These are phyloP conservation scores for Chlorella variabilis DNA, from an alignment of 163 green algal species.

Conservation along the genomic window DNA sequence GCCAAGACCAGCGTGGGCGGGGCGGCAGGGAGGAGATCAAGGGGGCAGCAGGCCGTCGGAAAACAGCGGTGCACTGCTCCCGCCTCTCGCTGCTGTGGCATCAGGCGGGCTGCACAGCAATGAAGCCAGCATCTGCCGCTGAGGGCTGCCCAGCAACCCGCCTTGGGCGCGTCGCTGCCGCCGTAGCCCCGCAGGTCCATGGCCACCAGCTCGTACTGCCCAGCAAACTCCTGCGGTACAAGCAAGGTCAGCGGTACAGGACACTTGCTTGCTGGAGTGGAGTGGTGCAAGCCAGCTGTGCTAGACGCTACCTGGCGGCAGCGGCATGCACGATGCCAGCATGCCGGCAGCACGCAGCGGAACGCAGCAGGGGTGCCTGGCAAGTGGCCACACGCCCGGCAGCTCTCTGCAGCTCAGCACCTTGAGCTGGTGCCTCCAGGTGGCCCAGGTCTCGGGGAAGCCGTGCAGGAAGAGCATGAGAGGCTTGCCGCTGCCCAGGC, in stretches of 20 bases:
- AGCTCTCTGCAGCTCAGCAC: neutral
- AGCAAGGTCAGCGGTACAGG: too few species aligned
- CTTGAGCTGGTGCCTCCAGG: slow-evolving; percentile 73
- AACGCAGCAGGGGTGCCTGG: too few species aligned
- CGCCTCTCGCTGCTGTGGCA: too few species aligned
- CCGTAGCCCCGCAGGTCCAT: slow-evolving; percentile 82
- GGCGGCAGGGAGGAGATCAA: neutral
- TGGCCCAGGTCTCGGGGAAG: slow-evolving; percentile 83
- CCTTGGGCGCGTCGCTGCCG: slow-evolving; percentile 62
- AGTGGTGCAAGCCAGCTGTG: too few species aligned
- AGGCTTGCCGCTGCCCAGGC: slow-evolving; percentile 48
- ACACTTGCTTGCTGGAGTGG: too few species aligned
- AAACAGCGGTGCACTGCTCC: neutral
- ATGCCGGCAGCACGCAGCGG: neutral
- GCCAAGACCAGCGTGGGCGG: neutral
- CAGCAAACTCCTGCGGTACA: slow-evolving; percentile 45
- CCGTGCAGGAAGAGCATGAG: slow-evolving; percentile 83
- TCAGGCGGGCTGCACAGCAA: too few species aligned
- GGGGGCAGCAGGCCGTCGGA: neutral
- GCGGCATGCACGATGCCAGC: too few species aligned
- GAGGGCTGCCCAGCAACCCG: slow-evolving; percentile 6
- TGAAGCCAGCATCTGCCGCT: too few species aligned
- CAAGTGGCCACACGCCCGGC: neutral
- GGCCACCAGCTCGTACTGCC: slow-evolving; percentile 72
- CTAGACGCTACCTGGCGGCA: too few species aligned